A percentile compares a stretch with the other conserved stretches of the same genome.
These are phyloP conservation scores for Peronospora belbahrii DNA, from an alignment of 352 stramenopile species.

Conservation along the genomic window DNA sequence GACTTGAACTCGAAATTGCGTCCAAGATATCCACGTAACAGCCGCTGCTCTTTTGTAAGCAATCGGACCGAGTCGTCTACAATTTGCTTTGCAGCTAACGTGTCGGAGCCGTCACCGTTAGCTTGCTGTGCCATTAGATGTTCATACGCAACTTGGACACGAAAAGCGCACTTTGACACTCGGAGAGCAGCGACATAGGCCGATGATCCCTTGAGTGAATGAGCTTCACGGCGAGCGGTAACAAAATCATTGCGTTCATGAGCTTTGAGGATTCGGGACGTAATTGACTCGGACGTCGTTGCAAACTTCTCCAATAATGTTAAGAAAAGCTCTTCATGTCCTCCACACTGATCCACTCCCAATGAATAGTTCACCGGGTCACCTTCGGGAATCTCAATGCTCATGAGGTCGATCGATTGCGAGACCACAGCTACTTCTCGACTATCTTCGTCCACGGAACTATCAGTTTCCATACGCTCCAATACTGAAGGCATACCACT, in stretches of 20 bases:
- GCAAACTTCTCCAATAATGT: constrained; percentile 72
- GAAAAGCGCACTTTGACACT: constrained; percentile 66
- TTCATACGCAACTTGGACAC: constrained; percentile 62
- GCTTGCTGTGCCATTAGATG: constrained; percentile 26
- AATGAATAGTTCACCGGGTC: constrained; percentile 68
- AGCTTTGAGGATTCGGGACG: constrained; percentile 37
- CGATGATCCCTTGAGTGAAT: constrained; percentile 73
- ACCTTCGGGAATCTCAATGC: constrained; percentile 56
- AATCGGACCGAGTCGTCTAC: constrained; percentile 35
- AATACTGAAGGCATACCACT: constrained; percentile 19
- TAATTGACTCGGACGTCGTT: constrained; percentile 31
- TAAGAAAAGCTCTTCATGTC: constrained; percentile 60
- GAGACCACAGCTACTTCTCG: neutral
- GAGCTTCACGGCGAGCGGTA: constrained; percentile 47
- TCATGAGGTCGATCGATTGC: constrained; percentile 21
- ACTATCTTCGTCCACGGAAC: constrained; percentile 9
- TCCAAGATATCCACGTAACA: constrained; percentile 60
- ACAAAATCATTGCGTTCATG: constrained; percentile 38
- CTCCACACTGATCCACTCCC: constrained; percentile 67
- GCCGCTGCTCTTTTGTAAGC: constrained; percentile 47
- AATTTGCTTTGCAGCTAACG: constrained; percentile 19
- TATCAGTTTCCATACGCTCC: constrained; percentile 22
- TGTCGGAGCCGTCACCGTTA: constrained; percentile 19
- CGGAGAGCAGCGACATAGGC: constrained; percentile 66
- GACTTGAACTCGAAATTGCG: constrained; percentile 63